Evolutionary conservation across 768 basidiomycete genomes (phyloP), one percentile per base, ranked within the genome.

Genomic region (Porpolomopsis calyptriformis): DNA sequence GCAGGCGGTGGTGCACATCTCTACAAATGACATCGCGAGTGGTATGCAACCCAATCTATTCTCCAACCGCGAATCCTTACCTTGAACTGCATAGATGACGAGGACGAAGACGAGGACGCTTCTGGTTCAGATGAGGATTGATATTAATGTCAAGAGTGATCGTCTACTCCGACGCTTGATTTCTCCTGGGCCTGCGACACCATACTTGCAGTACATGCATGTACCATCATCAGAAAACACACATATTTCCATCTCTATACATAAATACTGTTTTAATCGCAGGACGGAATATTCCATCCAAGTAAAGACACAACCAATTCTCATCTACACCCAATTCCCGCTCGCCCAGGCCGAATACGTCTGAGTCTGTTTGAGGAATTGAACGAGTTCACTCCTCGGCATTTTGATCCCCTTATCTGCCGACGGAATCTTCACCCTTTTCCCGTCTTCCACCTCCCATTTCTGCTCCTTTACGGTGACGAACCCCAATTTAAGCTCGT

Each of bases 401-500:
- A 91, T 77, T 55, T 78, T 71, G 18, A 70, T 70, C 0, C 86
- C 88, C 56, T 79, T 78, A 48, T 81, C 77, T 14, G 69, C 68
- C 26, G 70, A 72, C 57, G 73, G 76, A 23, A 70, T 69, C 64
- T 86, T 88, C 35, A 57, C 68, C 65, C 85, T 88, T 66, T 77
- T 74, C 33, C 83, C 85, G 29, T 81, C 78, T 9, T 78, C 70
- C 19, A 85, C 55, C 56, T 85, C 76, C 86, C 86, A 89, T 42
- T 65, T 74, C 62, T 98, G 94, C 61, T 93, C 83, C 68, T 97
- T 97, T 47, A 99, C 86, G 29, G 81, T 77, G 24, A 96, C 90
- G 31, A 85, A 65, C 3, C 94, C 96, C 38, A 76, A 74, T 57
- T 79, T 80, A 46, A 91, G 66, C 67, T 99, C 94, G 47, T 85